Evolutionary conservation across 2,329 filamentous ascomycete species (phyloP), one percentile per base, ranked within the genome.

Genomic region (Allantophomopsis lycopodina): DNA sequence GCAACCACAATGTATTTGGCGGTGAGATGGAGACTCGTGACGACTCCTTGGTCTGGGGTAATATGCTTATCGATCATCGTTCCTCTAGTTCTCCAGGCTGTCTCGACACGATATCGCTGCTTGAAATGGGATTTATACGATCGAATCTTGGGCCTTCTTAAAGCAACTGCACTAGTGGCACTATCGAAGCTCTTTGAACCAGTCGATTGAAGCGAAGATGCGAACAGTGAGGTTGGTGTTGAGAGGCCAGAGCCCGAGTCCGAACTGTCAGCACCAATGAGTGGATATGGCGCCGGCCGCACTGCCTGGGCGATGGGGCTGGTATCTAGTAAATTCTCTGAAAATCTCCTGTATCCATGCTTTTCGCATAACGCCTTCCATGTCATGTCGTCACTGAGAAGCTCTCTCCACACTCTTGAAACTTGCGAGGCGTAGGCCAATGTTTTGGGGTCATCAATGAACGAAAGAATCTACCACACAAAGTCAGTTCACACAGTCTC

Each of bases 301-400:
- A 48, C 35, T 31, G 42, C 44, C 5, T 46, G 36, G 23, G 44
- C 21, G 8, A 28, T 28, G 10, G 23, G 23, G 23, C 23, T 28
- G 23, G 10, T 28, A 12, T 28, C 23, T 28, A 28, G 4, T 15
- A 34, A 17, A 20, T 23, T 44, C 5, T 46, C 45, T 13, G 72
- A 76, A 39, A 74, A 57, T 42, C 68, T 65, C 34, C 73, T 68
- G 59, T 94, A 98, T 45, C 91, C 87, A 58, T 94, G 89, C 61
- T 94, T 95, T 48, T 93, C 86, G 57, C 89, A 96, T 15, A 98
- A 71, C 45, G 91, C 86, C 65, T 94, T 95, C 91, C 91, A 98
- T 1, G 91, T 94, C 62, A 95, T 88, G 59, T 98, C 91, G 58
- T 98, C 91, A 55, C 83, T 89, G 37, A 98, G 70, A 7, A 98